Base-by-base conservation (phyloP, 2,329 filamentous ascomycete genomes). In the Aspergillus piperis region DNA sequence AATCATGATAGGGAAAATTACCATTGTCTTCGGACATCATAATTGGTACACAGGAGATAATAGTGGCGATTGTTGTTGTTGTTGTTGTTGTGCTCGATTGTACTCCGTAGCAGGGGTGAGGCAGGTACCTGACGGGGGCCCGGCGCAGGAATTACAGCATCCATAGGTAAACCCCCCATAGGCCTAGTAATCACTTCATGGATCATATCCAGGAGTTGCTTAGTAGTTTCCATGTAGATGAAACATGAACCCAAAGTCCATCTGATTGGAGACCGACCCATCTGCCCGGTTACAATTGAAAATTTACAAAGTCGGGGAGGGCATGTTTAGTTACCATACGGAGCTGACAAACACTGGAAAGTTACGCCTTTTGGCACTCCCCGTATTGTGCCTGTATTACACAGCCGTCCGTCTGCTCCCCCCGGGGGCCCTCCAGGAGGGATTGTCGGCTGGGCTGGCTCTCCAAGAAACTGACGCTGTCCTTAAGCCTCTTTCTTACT, bases 401-500 rank as follows among this genome's bases (percentile, higher is more conserved):
- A 49, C 44, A 23, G 44, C 44, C 11, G 21, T 49, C 44, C 44
- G 44, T 23, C 25, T 50, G 11, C 32, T 36, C 32, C 32, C 25
- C 25, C 47, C 27, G 23, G 47, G 36, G 38, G 23, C 38, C 38
- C 52, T 42, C 38, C 23, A 54, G 39, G 41, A 44, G 52, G 53
- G 36, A 30, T 44, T 44, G 41, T 55, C 53, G 39, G 53, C 39
- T 39, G 51, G 51, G 51, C 38, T 44, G 39, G 23, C 27, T 55
- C 39, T 44, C 39, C 41, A 30, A 32, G 25, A 47, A 21, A 55
- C 49, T 53, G 51, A 59, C 52, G 52, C 52, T 55, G 53, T 55
- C 53, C 53, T 55, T 36, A 55, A 55, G 53, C 53, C 53, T 55
- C 53, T 42, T 39, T 42, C 38, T 55, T 30, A 47, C 39, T 47